Base-by-base conservation (phyloP, 1,139 yeast species). In the Pichia sp. region DNA sequence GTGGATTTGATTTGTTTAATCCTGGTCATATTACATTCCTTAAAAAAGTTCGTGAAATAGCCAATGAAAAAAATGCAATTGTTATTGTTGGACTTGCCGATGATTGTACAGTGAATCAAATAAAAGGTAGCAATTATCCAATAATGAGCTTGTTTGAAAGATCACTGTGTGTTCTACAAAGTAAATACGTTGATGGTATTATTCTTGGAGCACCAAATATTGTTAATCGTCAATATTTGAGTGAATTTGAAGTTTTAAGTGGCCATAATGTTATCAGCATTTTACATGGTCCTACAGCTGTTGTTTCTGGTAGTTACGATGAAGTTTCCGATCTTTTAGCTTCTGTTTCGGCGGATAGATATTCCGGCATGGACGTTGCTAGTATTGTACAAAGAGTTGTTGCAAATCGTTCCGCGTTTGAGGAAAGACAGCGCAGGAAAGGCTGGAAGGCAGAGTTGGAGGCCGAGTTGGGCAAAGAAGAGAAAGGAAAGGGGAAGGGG, bases 1-100 rank as follows among this genome's bases (percentile, higher is more conserved):
- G 97, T 18, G 85, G 85, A 1, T 91, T 88, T 65, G 98, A 91
- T 61, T 69, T 91, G 48, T 88, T 91, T 63, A 89, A 88, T 59
- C 89, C 95, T 23, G 97, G 96, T 15, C 96, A 91, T 59, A 86
- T 89, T 49, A 84, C 80, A 54, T 78, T 80, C 11, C 66, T 84
- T 48, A 66, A 72, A 43, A 57, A 65, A 9, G 76, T 80, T 59
- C 40, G 60, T 46, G 54, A 62, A 40, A 54, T 49, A 3, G 66
- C 66, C 3, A 61, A 61, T 6, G 57, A 59, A 8, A 70, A 72
- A 9, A 28, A 37, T 28, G 52, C 55, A 1, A 37, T 47, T 10
- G 76, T 86, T 1, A 62, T 83, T 5, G 87, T 84, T 18, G 95
- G 95, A 1, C 61, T 87, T 21, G 78, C 76, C 51, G 80, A 78